phyloP scores from a whole-genome alignment of 75 land plant species.

The Selaginella tamariscina region DNA sequence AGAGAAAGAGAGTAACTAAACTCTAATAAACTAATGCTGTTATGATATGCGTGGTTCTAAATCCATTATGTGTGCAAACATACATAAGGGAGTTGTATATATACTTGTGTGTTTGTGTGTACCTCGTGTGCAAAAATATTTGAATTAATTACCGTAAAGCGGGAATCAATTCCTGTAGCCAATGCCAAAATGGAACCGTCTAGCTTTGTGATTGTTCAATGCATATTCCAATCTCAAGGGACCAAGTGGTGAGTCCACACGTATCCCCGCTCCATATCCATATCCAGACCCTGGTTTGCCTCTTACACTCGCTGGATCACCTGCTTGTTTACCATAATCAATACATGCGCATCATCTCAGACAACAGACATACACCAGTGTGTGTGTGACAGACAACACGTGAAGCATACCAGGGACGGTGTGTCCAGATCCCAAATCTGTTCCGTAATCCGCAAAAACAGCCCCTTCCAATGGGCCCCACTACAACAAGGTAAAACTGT shows the following conservation, averaged over 20 bases:
- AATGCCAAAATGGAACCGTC: conserved; percentile 88
- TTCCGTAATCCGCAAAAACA: conserved; percentile 82
- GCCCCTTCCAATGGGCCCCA: conserved; percentile 79
- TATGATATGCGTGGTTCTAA: too few relatives aligned
- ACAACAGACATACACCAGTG: background rate
- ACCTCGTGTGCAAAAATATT: too few relatives aligned
- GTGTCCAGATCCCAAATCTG: conserved; percentile 81
- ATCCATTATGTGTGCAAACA: too few relatives aligned
- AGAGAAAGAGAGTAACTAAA: too few relatives aligned
- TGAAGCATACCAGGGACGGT: conserved; percentile 60
- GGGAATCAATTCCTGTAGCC: conserved; percentile 80
- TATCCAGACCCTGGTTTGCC: conserved; percentile 83
- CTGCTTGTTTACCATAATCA: conserved; percentile 23
- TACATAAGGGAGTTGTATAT: too few relatives aligned
- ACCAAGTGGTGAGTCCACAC: conserved; percentile 84
- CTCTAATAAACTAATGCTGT: too few relatives aligned
- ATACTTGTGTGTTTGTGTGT: too few relatives aligned
- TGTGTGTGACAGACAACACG: background rate
- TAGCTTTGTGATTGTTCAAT: conserved; percentile 44
- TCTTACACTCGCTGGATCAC: conserved; percentile 95
- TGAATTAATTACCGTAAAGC: too few relatives aligned
- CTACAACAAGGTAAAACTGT: conserved; percentile 27
- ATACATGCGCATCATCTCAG: background rate
- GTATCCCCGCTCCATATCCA: conserved; percentile 87
- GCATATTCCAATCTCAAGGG: conserved; percentile 90